Evolutionary conservation across 2,329 filamentous ascomycete species (phyloP).

Genomic region (Pestalotiopsis sp.): DNA sequence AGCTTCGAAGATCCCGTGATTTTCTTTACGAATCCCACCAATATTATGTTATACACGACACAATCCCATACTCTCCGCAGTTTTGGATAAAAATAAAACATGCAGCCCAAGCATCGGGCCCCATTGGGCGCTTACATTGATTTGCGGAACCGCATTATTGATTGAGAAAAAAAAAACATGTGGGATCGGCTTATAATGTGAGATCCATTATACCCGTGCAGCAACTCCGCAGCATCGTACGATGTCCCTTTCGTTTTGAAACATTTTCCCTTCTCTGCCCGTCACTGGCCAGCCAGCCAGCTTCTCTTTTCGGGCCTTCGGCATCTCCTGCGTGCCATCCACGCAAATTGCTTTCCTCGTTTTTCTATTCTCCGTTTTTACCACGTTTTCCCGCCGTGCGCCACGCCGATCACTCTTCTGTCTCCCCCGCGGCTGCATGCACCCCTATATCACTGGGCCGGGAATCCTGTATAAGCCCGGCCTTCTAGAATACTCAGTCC

Average conservation of each 20-base stretch:
- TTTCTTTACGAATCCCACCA: background rate
- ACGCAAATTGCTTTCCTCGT: background rate
- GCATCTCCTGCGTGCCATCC: background rate
- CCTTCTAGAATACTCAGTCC: slow-evolving; percentile 6
- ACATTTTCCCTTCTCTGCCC: background rate
- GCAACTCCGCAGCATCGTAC: background rate
- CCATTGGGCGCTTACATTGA: background rate
- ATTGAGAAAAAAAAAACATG: background rate
- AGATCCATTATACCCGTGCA: background rate
- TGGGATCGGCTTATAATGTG: background rate
- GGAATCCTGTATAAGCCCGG: background rate
- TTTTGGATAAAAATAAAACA: background rate
- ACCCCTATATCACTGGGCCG: background rate
- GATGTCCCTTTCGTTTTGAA: background rate
- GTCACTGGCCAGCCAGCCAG: no score
- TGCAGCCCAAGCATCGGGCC: background rate
- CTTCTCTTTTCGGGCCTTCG: background rate
- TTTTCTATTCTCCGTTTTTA: background rate
- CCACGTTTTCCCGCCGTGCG: background rate
- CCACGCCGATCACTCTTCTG: background rate
- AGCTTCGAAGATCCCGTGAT: background rate
- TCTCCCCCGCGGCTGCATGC: background rate
- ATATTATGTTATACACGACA: background rate
- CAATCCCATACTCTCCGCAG: background rate
- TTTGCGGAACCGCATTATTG: background rate